These are phyloP conservation scores for Pestalotiopsis sp. DNA, from an alignment of 2,329 filamentous ascomycete species.

Conservation along the genomic window DNA sequence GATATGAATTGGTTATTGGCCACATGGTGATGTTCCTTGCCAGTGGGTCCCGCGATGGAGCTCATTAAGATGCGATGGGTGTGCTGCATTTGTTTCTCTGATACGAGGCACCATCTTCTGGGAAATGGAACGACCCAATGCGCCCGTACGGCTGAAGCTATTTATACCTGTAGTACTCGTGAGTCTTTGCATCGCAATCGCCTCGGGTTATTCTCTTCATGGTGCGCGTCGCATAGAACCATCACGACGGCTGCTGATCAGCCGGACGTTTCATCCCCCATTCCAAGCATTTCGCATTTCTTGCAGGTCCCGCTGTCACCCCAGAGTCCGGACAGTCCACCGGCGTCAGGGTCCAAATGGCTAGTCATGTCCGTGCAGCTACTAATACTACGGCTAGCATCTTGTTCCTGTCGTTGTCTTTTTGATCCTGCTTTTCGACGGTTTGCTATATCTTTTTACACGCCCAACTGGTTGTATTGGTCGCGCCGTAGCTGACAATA, in stretches of 20 bases:
- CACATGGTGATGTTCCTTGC: slow-evolving; percentile 1
- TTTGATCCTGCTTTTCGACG: background rate
- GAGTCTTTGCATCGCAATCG: background rate
- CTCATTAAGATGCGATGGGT: background rate
- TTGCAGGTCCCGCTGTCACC: background rate
- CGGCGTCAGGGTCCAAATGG: background rate
- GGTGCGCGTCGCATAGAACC: background rate
- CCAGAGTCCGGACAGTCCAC: background rate
- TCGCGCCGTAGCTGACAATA: background rate
- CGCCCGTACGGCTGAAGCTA: too few relatives aligned
- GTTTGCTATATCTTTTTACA: background rate
- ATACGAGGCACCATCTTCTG: background rate
- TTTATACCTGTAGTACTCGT: too few relatives aligned
- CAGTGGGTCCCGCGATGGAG: background rate
- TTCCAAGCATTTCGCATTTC: background rate
- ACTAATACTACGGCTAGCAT: background rate
- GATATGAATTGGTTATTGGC: background rate
- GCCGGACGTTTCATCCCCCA: background rate
- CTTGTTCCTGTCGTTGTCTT: background rate
- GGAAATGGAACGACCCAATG: background rate
- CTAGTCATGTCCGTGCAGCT: background rate
- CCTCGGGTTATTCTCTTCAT: background rate
- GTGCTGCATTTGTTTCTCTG: background rate
- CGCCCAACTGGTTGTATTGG: background rate
- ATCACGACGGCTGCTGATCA: background rate